These are phyloP conservation scores for Protostelium mycophagum DNA, from an alignment of 78 protist genomes.

Conservation along the genomic window DNA sequence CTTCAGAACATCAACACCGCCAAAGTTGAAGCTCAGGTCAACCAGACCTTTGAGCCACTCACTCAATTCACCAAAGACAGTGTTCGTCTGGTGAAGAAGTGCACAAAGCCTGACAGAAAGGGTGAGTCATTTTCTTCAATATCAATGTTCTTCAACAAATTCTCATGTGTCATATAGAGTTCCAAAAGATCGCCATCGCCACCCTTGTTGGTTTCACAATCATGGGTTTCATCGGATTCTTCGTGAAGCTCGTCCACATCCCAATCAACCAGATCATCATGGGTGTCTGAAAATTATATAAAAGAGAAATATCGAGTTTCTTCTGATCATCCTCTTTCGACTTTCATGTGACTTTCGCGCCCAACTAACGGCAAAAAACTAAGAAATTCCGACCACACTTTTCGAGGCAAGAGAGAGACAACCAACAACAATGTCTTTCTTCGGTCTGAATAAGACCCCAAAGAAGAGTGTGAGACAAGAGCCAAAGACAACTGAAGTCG, in stretches of 20 bases:
- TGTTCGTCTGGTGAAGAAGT: conserved; percentile 57
- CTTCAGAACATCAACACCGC: neutral
- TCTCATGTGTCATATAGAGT: conserved; percentile 55
- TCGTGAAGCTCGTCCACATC: conserved; percentile 89
- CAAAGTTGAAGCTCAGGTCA: neutral
- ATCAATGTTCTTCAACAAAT: conserved; percentile 2
- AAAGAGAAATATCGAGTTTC: neutral
- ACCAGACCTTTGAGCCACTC: conserved; percentile 32
- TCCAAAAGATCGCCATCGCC: conserved; percentile 81
- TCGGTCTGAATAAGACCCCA: neutral
- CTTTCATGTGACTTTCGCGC: neutral
- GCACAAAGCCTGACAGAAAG: conserved; percentile 66
- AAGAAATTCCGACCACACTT: too few relatives aligned
- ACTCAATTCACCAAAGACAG: conserved; percentile 64
- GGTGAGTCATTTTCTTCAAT: conserved; percentile 26
- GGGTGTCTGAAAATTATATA: conserved; percentile 41
- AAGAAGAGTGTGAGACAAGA: neutral
- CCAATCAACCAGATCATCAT: conserved; percentile 93
- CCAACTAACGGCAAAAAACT: neutral
- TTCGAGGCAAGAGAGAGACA: too few relatives aligned
- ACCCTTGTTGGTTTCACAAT: conserved; percentile 83
- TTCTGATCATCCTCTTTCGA: neutral
- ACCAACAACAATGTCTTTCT: neutral
- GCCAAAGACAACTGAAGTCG: neutral
- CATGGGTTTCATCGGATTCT: conserved; percentile 93